Conservation (phyloP, 2,329 filamentous ascomycete species). For the Aureobasidium namibiae region DNA sequence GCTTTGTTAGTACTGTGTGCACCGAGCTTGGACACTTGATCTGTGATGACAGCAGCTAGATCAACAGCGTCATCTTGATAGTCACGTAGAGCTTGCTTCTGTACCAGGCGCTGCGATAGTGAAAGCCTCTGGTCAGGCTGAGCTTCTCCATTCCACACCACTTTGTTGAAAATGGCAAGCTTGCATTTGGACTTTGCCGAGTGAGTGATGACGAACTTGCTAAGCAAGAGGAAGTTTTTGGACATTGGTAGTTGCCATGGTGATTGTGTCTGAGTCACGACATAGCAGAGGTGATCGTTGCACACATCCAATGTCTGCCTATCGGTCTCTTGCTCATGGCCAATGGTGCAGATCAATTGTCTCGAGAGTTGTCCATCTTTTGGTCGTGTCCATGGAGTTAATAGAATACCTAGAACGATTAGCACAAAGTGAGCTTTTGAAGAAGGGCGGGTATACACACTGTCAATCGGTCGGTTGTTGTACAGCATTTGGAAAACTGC, state of each 20-base stretch:
- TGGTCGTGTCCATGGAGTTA: slow-evolving; percentile 72
- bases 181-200: slow-evolving; percentile 87
- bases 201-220: slow-evolving; percentile 90
- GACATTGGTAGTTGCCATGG: slow-evolving; percentile 82
- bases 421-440: neutral
- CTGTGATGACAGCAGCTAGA: slow-evolving; percentile 65
- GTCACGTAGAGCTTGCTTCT: slow-evolving; percentile 64
- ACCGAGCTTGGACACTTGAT: slow-evolving; percentile 68
- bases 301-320: slow-evolving; percentile 71
- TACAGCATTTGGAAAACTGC: slow-evolving; percentile 89
- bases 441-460: slow-evolving; percentile 22
- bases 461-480: slow-evolving; percentile 67
- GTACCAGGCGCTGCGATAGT: slow-evolving; percentile 44
- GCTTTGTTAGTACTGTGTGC: slow-evolving; percentile 68
- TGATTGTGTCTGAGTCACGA: slow-evolving; percentile 54
- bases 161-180: slow-evolving; percentile 74
- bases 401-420: slow-evolving; percentile 54
- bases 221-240: slow-evolving; percentile 70
- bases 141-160: slow-evolving; percentile 57
- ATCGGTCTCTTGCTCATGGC: slow-evolving; percentile 52
- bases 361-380: slow-evolving; percentile 53
- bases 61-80: slow-evolving; percentile 64
- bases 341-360: slow-evolving; percentile 51
- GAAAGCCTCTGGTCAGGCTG: neutral
- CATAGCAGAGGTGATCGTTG: slow-evolving; percentile 55